Evolutionary conservation across 1,139 yeast species (phyloP).

Genomic region (Yamadazyma siamensis): DNA sequence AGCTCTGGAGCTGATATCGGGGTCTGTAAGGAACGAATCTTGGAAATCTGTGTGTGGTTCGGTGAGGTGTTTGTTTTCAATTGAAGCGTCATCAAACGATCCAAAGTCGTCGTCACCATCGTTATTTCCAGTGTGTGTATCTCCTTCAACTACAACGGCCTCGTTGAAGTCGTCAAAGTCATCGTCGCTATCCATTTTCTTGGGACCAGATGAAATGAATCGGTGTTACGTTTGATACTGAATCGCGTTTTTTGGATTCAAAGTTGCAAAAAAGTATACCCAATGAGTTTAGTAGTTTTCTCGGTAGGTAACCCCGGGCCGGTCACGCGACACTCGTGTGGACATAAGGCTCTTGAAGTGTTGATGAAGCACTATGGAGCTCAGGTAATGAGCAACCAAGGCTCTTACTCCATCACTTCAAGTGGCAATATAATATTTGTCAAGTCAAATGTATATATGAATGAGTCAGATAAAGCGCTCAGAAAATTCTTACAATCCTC

Average conservation of each 20-base stretch:
- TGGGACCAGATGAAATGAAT: no score
- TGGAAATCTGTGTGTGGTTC: not conserved
- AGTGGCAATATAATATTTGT: conserved; percentile 23
- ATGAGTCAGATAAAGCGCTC: conserved; percentile 35
- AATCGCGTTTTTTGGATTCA: no score
- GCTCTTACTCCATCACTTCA: conserved; percentile 22
- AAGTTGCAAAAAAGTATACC: conserved; percentile 2
- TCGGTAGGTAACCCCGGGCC: conserved; percentile 47
- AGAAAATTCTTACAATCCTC: conserved; percentile 20
- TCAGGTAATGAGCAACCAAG: conserved; percentile 19
- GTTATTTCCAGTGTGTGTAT: conserved; percentile 7
- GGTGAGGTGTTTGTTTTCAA: conserved; percentile 19
- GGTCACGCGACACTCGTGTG: conserved; percentile 37
- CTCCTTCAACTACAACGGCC: conserved; percentile 3
- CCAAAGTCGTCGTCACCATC: conserved; percentile 32
- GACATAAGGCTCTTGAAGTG: conserved; percentile 33
- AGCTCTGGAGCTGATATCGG: no score
- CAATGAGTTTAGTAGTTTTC: conserved; percentile 26
- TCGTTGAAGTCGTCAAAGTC: conserved; percentile 13
- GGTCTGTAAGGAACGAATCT: conserved; percentile 16
- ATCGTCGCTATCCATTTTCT: conserved; percentile 6
- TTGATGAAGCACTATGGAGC: conserved; percentile 25
- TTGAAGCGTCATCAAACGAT: conserved; percentile 42
- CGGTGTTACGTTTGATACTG: no score
- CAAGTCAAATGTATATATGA: conserved; percentile 41